Base-by-base conservation (phyloP, 139 green algal species). In the Chlorella sp. region DNA sequence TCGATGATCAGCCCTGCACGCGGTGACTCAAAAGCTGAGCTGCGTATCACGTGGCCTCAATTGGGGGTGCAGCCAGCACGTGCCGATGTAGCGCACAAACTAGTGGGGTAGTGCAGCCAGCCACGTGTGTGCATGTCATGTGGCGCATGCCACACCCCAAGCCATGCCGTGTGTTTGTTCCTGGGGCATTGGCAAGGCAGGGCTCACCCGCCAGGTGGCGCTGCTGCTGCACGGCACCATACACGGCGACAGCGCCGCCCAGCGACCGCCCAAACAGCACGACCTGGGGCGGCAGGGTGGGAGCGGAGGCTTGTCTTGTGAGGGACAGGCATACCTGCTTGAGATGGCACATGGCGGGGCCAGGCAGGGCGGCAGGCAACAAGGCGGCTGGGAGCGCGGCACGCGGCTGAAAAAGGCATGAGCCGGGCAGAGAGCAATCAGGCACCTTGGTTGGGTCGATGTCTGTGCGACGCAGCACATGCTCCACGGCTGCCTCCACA, bases 221-320 rank as follows among this genome's bases (percentile, higher is more conserved):
- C 26, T n/a, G 78, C 20, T 13, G 23, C 17, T 28, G 30, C 67
- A 3, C 32, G 21, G 80, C 67, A 44, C 55, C 73, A 69, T 97
- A 86, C 12, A 96, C 88, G 0, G 94, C 94, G 36, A 98, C 94
- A 3, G 96, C 96, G 25, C 96, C 96, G 0, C 96, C 96, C 67
- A 98, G 85, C 2, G 93, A 97, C 39, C 93, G 86, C 4, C 96
- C 96, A 83, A 97, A 94, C n/a, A 97, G 57, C 28, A 95, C 88
- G 32, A 98, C 83, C 30, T 78, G 79, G 2, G 3, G 51, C 7
- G 44, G 7, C 1, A 9, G 4, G 2, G n/a, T 9, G 11, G 64
- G 15, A 47, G 30, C 3, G 65, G 30, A 2, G 62, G 62, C 25
- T n/a, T n/a, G n/a, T n/a, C n/a, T n/a, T n/a, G n/a, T n/a, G n/a